Percentiles rank a stretch among this genome's conserved stretches.
These are phyloP conservation scores for Penicillium polonicum DNA, from an alignment of 2,329 filamentous ascomycete genomes.

Conservation along the genomic window DNA sequence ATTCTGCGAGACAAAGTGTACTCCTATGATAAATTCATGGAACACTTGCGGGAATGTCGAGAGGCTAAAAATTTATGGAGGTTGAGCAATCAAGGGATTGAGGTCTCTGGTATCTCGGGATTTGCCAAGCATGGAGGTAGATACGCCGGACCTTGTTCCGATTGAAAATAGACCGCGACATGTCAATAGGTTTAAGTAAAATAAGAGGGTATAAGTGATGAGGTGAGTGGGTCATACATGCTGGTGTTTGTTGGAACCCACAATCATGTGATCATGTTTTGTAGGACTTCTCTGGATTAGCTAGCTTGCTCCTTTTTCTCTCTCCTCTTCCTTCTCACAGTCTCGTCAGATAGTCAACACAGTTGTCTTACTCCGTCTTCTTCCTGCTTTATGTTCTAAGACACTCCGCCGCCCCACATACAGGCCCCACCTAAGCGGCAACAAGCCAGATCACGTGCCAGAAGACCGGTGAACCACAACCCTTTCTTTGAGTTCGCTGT, in stretches of 20 bases:
- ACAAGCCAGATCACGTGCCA: background rate
- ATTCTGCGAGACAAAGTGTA: background rate
- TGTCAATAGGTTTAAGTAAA: background rate
- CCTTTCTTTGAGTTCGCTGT: background rate
- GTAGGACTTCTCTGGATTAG: rapidly evolving
- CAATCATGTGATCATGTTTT: background rate
- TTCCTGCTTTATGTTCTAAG: background rate
- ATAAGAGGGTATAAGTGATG: too few relatives aligned
- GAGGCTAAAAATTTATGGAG: background rate
- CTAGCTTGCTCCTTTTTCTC: background rate
- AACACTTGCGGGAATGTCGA: background rate
- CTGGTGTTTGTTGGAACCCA: background rate
- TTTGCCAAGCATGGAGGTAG: background rate
- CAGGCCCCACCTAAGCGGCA: background rate
- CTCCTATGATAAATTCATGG: background rate
- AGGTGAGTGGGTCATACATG: background rate
- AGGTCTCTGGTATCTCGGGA: too few relatives aligned
- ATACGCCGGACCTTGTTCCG: rapidly evolving
- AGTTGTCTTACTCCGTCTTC: background rate
- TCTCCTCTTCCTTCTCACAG: background rate
- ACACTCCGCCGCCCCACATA: background rate
- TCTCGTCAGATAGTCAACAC: background rate
- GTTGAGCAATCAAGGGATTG: background rate
- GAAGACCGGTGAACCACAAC: background rate
- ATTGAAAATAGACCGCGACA: background rate